Percentiles rank a stretch among this genome's conserved stretches.
phyloP scores from a whole-genome alignment of 352 stramenopile species.

The Aphanomyces invadans region DNA sequence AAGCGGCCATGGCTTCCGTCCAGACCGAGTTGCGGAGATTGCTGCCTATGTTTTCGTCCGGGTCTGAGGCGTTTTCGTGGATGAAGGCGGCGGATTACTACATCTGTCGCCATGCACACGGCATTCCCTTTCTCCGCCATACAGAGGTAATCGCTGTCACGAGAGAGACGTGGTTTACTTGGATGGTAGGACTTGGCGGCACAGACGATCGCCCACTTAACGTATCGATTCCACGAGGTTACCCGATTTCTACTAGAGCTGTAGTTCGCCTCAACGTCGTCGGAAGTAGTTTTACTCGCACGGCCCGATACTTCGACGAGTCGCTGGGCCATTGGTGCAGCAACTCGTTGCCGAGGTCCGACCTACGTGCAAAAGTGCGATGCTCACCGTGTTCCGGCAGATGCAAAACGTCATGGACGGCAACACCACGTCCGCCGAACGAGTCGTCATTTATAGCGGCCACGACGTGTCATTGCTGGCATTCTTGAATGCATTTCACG shows the following conservation, averaged over 20 bases:
- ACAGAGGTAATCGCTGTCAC: slow-evolving; percentile 39
- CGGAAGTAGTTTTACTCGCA: slow-evolving; percentile 63
- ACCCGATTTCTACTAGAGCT: slow-evolving; percentile 16
- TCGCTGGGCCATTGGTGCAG: slow-evolving; percentile 52
- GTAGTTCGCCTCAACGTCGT: slow-evolving; percentile 8
- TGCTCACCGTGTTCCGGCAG: too few species aligned
- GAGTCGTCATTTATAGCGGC: slow-evolving; percentile 68
- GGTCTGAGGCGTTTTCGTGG: slow-evolving; percentile 48
- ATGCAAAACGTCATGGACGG: slow-evolving; percentile 39
- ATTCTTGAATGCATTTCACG: slow-evolving; percentile 55
- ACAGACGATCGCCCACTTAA: slow-evolving; percentile 37
- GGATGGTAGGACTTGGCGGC: not conserved
- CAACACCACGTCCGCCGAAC: too few species aligned
- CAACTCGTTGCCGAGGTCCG: slow-evolving; percentile 48
- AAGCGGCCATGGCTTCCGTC: slow-evolving; percentile 43
- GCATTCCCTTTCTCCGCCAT: slow-evolving; percentile 40
- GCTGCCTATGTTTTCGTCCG: slow-evolving; percentile 44
- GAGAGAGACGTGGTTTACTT: slow-evolving; percentile 22
- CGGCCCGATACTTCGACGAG: slow-evolving; percentile 50
- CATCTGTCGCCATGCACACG: slow-evolving; percentile 53
- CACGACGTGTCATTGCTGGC: slow-evolving; percentile 75
- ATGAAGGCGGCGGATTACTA: slow-evolving; percentile 67
- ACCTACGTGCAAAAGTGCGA: too few species aligned
- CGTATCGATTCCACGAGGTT: slow-evolving; percentile 64
- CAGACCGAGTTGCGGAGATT: slow-evolving; percentile 46